Evolutionary conservation across 2,329 filamentous ascomycete species (phyloP).

Genomic region (Trichoderma afroharzianum): DNA sequence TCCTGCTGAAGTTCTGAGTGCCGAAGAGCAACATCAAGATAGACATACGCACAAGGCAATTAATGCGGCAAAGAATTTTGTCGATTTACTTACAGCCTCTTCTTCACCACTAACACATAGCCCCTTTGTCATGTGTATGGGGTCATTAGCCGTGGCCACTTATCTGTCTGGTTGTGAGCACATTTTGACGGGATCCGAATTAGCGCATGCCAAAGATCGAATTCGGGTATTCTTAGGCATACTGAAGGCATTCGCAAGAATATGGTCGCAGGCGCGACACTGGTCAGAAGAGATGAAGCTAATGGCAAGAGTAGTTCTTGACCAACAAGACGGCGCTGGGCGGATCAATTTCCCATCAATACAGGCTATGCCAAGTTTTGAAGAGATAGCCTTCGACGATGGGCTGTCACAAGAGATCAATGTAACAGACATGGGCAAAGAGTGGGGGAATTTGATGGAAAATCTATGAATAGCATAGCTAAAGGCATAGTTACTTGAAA

Average conservation of each 20-base stretch:
- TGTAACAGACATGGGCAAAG: neutral
- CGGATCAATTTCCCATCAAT: neutral
- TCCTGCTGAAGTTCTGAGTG: conserved; percentile 15
- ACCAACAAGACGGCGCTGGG: neutral
- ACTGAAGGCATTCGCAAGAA: conserved; percentile 16
- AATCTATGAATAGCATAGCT: neutral
- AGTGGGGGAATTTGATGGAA: neutral
- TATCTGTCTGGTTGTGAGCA: conserved; percentile 21
- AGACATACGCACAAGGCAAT: conserved; percentile 21
- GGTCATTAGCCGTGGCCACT: conserved; percentile 20
- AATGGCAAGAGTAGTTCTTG: conserved; percentile 19
- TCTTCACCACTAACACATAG: conserved; percentile 18
- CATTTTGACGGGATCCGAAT: conserved; percentile 6
- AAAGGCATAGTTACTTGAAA: neutral
- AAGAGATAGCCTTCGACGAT: neutral
- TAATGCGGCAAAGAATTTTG: conserved; percentile 13
- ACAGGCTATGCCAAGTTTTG: neutral
- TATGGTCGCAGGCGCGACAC: conserved; percentile 21
- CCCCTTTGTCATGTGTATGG: conserved; percentile 24
- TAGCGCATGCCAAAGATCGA: conserved; percentile 14
- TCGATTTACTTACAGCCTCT: conserved; percentile 21
- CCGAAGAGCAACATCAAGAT: conserved; percentile 18
- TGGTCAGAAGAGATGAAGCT: conserved; percentile 20
- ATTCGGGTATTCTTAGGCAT: conserved; percentile 22
- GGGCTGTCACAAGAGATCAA: neutral